A percentile compares a stretch with the other conserved stretches of the same genome.
These are phyloP conservation scores for Hyaloperonospora arabidopsidis DNA, from an alignment of 352 stramenopile genomes.

Conservation along the genomic window DNA sequence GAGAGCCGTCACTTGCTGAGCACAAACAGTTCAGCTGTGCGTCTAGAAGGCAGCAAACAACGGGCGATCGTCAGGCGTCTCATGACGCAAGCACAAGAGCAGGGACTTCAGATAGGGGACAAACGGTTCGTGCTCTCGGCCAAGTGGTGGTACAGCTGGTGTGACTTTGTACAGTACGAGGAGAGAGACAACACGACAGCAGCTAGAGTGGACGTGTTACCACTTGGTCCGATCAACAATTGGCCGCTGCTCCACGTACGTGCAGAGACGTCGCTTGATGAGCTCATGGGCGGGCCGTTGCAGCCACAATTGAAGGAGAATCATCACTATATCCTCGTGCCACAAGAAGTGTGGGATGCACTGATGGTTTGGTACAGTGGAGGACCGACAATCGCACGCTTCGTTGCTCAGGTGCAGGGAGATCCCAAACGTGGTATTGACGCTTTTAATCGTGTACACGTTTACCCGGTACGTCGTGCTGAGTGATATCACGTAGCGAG, in stretches of 20 bases:
- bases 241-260: constrained; percentile 48
- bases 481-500: neutral
- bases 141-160: constrained; percentile 83
- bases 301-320: constrained; percentile 60
- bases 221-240: constrained; percentile 59
- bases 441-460: constrained; percentile 58
- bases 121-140: constrained; percentile 69
- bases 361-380: constrained; percentile 60
- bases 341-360: constrained; percentile 71
- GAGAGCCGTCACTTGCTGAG: constrained; percentile 9
- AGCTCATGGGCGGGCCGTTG: constrained; percentile 60
- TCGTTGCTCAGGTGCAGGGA: constrained; percentile 52
- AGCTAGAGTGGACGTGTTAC: constrained; percentile 7
- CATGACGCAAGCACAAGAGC: constrained; percentile 51
- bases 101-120: constrained; percentile 66
- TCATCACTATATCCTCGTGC: constrained; percentile 67
- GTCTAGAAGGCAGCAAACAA: constrained; percentile 37
- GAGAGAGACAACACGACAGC: constrained; percentile 15
- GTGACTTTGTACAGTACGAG: constrained; percentile 58
- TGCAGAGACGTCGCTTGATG: constrained; percentile 39
- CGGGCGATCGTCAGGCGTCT: constrained; percentile 47
- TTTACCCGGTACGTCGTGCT: constrained; percentile 43
- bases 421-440: constrained; percentile 41
- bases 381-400: constrained; percentile 62
- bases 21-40: constrained; percentile 13